Conservation (phyloP, 2,329 filamentous ascomycete genomes). For the Nigrospora sphaerica region DNA sequence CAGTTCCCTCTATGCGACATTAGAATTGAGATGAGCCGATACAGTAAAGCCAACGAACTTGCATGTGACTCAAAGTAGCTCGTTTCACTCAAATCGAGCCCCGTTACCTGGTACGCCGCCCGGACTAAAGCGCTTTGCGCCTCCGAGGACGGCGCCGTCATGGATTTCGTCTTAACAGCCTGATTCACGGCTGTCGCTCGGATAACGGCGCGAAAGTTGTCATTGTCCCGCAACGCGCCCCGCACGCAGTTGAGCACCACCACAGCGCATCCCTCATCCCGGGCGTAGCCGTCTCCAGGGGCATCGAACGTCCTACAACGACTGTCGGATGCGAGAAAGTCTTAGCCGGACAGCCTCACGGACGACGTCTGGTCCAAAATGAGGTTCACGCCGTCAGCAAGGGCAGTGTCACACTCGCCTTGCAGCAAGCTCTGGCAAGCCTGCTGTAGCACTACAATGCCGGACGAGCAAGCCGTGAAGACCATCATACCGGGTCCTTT, state of each 20-base stretch:
- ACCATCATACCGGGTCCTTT: slow-evolving; percentile 19
- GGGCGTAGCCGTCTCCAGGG: slow-evolving; percentile 26
- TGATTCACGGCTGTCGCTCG: slow-evolving; percentile 45
- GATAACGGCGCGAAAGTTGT: slow-evolving; percentile 49
- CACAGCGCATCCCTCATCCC: slow-evolving; percentile 28
- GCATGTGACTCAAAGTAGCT: slow-evolving; percentile 45
- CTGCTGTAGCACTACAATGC: slow-evolving; percentile 21
- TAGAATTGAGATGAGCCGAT: no score
- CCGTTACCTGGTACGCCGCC: slow-evolving; percentile 36
- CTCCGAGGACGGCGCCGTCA: slow-evolving; percentile 45
- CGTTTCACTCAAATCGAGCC: slow-evolving; percentile 35
- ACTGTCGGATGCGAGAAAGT: slow-evolving; percentile 11
- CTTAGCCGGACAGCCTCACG: slow-evolving; percentile 8
- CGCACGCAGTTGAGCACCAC: slow-evolving; percentile 29
- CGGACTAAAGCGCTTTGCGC: slow-evolving; percentile 44
- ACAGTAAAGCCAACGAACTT: no score
- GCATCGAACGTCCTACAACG: slow-evolving; percentile 19
- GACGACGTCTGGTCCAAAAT: slow-evolving; percentile 15
- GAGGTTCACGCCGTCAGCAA: slow-evolving; percentile 18
- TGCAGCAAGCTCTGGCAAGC: slow-evolving; percentile 21
- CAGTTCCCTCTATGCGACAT: no score
- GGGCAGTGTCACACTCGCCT: slow-evolving; percentile 18
- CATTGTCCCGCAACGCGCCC: slow-evolving; percentile 52
- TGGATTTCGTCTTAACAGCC: slow-evolving; percentile 50
- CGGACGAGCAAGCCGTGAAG: slow-evolving; percentile 26